Evolutionary conservation across 2,329 filamentous ascomycete species (phyloP), one percentile per base, ranked within the genome.

Genomic region (Alternaria triticimaculans): DNA sequence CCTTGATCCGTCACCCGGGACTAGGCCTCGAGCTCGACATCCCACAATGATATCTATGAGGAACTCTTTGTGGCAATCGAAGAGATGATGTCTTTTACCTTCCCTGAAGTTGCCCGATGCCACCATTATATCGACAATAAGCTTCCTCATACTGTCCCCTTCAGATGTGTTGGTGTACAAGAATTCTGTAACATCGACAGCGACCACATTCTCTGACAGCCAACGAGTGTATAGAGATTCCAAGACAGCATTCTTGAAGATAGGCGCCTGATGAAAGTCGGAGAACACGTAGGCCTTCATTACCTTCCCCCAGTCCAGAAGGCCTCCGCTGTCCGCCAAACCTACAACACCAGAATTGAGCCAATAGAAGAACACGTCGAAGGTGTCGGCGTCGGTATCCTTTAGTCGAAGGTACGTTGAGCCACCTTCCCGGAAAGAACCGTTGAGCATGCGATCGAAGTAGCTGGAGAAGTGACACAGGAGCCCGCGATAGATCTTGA

Each of bases 81-180:
- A 8, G 30, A 37, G 30, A 15, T 15, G 14, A 37, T 15, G 14
- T 3, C 7, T 37, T 1, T 37, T 0, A 37, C 14, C 15, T 37
- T 4, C 0, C 7, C 1, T 1, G 30, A 37, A 37, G 1, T 15
- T 3, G 1, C 15, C 1, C 0, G 33, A 0, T 9, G 14, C 14
- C 6, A 4, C 15, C 14, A n/a, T 0, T 15, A 37, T n/a, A 3
- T 37, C 33, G 1, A 37, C 33, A 37, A 37, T 1, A 0, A 37
- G 33, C 33, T 2, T 37, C 6, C 33, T 37, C 33, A 37, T 37
- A 0, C 2, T 0, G 33, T 37, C 33, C 1, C 8, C 15, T n/a
- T 37, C 33, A n/a, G 7, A n/a, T 10, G 33, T 37, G 0, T 37
- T 37, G 33, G 14, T n/a, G 2, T 37, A 37, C 33, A 37, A n/a